These are phyloP conservation scores for Physaria fendleri DNA, from an alignment of 345 rosid genomes.

Conservation along the genomic window DNA sequence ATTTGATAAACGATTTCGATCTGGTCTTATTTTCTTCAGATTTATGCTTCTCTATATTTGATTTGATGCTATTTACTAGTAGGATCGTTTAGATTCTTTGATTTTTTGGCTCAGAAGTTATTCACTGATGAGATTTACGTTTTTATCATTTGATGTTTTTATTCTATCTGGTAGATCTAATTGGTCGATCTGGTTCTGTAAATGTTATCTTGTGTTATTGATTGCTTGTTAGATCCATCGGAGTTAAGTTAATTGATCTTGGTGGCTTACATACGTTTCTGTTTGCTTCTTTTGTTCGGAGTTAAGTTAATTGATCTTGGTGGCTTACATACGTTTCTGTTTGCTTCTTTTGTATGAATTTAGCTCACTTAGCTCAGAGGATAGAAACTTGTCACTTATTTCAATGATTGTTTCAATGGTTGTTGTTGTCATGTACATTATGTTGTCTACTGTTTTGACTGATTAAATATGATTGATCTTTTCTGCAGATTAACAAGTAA, in stretches of 20 bases:
- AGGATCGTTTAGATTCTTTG: not conserved
- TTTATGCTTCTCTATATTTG: not conserved
- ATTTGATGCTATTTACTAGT: not conserved
- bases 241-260: not conserved
- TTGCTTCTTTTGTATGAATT: not conserved
- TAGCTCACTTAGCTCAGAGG: conserved; percentile 11
- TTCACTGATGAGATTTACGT: not conserved
- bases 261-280: not conserved
- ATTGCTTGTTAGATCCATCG: not conserved
- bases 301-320: not conserved
- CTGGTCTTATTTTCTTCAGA: not conserved
- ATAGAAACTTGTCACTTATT: too few species aligned
- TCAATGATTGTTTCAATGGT: too few species aligned
- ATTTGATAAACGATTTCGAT: not conserved
- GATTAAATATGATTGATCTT: not conserved
- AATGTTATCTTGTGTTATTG: not conserved
- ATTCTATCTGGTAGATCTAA: not conserved
- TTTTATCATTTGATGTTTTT: not conserved
- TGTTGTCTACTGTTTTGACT: not conserved
- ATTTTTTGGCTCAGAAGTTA: not conserved
- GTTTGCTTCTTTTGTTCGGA: not conserved
- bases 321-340: not conserved
- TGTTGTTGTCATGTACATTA: too few species aligned
- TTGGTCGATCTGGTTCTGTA: not conserved
- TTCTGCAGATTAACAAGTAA: conserved; percentile 1